Conservation (phyloP, 2,329 filamentous ascomycete species). For the Parastagonospora nodorum region DNA sequence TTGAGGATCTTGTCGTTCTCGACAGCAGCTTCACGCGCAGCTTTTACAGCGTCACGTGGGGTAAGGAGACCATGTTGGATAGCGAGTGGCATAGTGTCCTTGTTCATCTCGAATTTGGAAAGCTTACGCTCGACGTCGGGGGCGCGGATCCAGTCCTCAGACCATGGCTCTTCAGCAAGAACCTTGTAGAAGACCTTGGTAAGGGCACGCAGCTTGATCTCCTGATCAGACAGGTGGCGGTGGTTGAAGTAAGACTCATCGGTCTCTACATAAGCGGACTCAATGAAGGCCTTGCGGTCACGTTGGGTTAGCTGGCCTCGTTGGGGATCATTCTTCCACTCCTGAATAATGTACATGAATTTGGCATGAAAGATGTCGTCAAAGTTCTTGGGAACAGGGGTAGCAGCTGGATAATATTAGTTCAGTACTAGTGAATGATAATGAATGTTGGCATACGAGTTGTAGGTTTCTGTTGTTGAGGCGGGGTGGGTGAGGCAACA, state of each 20-base stretch:
- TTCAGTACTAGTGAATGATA: background rate
- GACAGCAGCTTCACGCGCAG: slow-evolving; percentile 33
- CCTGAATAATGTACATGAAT: slow-evolving; percentile 41
- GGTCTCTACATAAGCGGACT: slow-evolving; percentile 35
- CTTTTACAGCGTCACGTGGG: slow-evolving; percentile 39
- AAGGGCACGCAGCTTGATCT: slow-evolving; percentile 43
- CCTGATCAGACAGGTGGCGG: slow-evolving; percentile 34
- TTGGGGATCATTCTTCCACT: slow-evolving; percentile 37
- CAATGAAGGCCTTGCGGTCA: slow-evolving; percentile 42
- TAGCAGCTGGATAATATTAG: slow-evolving; percentile 15
- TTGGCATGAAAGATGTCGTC: slow-evolving; percentile 43
- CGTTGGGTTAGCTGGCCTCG: slow-evolving; percentile 34
- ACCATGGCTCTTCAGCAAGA: slow-evolving; percentile 46
- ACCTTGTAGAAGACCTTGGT: slow-evolving; percentile 46
- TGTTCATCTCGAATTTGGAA: slow-evolving; percentile 46
- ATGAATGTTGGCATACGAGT: slow-evolving; percentile 14
- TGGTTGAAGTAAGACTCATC: slow-evolving; percentile 37
- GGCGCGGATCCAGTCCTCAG: slow-evolving; percentile 45
- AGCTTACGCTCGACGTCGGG: slow-evolving; percentile 46
- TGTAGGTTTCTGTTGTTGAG: slow-evolving; percentile 19
- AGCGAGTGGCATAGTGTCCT: slow-evolving; percentile 40
- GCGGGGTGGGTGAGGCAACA: slow-evolving; percentile 25
- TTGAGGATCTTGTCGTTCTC: slow-evolving; percentile 22
- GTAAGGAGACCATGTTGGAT: slow-evolving; percentile 32
- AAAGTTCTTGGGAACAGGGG: slow-evolving; percentile 29